Conservation (phyloP, 1,284 basidiomycete species). For the Volvariella volvacea region DNA sequence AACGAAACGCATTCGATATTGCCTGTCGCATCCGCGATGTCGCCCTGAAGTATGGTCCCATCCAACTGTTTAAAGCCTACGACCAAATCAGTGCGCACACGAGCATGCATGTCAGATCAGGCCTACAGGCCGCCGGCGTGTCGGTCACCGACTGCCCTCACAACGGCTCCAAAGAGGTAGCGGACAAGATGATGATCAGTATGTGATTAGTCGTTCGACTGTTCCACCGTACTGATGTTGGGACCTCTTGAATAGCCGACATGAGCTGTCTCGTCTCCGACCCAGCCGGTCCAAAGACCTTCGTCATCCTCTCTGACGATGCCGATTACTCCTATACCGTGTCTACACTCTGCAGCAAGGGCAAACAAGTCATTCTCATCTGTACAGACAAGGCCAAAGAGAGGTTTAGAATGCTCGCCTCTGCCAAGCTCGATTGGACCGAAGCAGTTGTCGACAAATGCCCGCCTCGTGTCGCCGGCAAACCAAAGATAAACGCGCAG, state of each 20-base stretch:
- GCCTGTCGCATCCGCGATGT: conserved; percentile 35
- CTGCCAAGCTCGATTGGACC: conserved; percentile 32
- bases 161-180: conserved; percentile 47
- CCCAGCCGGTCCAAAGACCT: conserved; percentile 41
- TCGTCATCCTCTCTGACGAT: conserved; percentile 51
- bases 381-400: conserved; percentile 34
- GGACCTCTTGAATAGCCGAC: conserved; percentile 35
- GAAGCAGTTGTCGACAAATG: too few species aligned
- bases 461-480: too few species aligned
- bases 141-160: conserved; percentile 53
- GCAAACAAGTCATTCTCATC: conserved; percentile 43
- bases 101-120: conserved; percentile 37
- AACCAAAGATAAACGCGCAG: too few species aligned
- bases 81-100: conserved; percentile 31
- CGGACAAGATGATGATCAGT: conserved; percentile 49
- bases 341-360: conserved; percentile 43
- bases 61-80: conserved; percentile 48
- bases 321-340: conserved; percentile 55
- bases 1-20: conserved; percentile 35
- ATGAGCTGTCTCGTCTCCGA: conserved; percentile 56
- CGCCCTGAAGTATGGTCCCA: conserved; percentile 35
- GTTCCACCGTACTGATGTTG: not conserved
- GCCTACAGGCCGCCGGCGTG: conserved; percentile 54
- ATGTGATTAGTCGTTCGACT: conserved; percentile 9
- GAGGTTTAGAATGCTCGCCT: not conserved